Evolutionary conservation across 345 rosid genomes (phyloP), one percentile per base, ranked within the genome.

Genomic region (Populus deltoides): DNA sequence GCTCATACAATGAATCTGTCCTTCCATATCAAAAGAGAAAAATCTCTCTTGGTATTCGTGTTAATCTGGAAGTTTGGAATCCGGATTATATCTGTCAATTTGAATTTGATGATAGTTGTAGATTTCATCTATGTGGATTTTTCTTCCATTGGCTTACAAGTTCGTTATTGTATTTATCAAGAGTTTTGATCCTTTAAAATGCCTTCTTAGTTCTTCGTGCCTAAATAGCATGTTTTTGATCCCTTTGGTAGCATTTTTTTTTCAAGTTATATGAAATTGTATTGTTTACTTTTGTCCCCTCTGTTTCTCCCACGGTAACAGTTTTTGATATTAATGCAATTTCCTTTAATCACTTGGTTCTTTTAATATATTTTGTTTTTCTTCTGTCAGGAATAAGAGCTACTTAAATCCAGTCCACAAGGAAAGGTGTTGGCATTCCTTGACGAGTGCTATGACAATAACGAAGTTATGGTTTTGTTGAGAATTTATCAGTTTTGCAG

Each of bases 361-460:
- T 59, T 65, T 49, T 77, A 31, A 83, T 73, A 55, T 25, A 18
- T 18, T 47, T 16, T 47, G 8, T 31, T 77, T 66, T 10, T 38
- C 20, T 66, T 70, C 35, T 70, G 35, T 36, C 83, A 83, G 86
- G 77, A 80, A 20, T 77, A 74, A 74, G 61, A 68, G 53, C 33
- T 70, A 18, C 7, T 47, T 43, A 24, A 4, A 17, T 70, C 68
- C n/a, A n/a, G 53, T 70, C 77, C 17, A 25, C 18, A 9, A 18
- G 75, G 67, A n/a, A n/a, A 15, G 41, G 3, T 67, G 25, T 77
- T 31, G 38, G 57, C 67, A 27, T 13, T 51, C 11, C 55, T n/a
- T 59, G 51, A 33, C 16, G 66, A 31, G 33, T 41, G 36, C 36
- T 77, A 31, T 71, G 41, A 63, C 36, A 33, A 63, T 27, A 33